Percentiles rank a stretch among this genome's conserved stretches.
Conservation (phyloP, 1,284 basidiomycete species). For the Apiotrichum montevideense region DNA sequence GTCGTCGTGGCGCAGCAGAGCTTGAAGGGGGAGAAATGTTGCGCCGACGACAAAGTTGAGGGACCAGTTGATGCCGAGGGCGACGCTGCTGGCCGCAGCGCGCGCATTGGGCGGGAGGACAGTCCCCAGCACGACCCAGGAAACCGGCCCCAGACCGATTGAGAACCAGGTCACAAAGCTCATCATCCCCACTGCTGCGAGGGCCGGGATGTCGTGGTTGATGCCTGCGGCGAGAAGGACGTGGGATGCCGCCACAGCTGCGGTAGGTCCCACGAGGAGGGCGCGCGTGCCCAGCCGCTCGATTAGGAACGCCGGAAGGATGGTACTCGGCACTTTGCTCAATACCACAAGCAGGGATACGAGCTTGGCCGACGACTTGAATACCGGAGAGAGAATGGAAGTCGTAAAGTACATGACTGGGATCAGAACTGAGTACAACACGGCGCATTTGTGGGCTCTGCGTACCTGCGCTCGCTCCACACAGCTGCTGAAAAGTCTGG, state of each 20-base stretch:
- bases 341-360: conserved; percentile 40
- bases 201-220: conserved; percentile 20
- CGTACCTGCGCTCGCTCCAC: conserved; percentile 40
- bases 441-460: conserved; percentile 24
- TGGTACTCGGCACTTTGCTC: conserved; percentile 47
- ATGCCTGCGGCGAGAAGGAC: conserved; percentile 29
- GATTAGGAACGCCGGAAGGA: conserved; percentile 47
- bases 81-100: conserved; percentile 33
- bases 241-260: conserved; percentile 22
- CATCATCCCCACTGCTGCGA: conserved; percentile 25
- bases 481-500: conserved; percentile 35
- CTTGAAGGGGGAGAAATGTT: conserved; percentile 33
- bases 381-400: conserved; percentile 26
- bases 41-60: conserved; percentile 34
- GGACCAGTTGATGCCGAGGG: conserved; percentile 35
- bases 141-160: conserved; percentile 38
- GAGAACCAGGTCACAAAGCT: conserved; percentile 33
- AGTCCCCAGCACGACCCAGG: conserved; percentile 39
- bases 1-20: conserved; percentile 22
- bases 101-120: conserved; percentile 34
- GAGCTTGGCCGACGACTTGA: conserved; percentile 27
- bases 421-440: background rate
- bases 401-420: conserved; percentile 46
- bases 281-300: conserved; percentile 28
- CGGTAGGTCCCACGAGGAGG: conserved; percentile 28